Base-by-base conservation (phyloP, 139 green algal species). In the Zygnema cylindricum region DNA sequence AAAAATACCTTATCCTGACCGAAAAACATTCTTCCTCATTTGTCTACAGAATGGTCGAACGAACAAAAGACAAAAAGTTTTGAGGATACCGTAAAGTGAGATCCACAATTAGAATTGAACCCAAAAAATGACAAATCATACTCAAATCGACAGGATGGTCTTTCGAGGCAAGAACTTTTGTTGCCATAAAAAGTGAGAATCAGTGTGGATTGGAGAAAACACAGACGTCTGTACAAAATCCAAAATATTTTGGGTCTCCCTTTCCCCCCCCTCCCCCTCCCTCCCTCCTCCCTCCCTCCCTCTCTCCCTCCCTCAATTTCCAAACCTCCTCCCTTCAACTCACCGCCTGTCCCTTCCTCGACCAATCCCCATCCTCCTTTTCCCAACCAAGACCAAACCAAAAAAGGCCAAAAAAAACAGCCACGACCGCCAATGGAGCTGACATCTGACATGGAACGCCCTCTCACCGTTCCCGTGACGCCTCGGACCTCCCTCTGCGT, bases 261-360 rank as follows among this genome's bases (percentile, higher is more conserved):
- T 73, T 25, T 32, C 71, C 25, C 75, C n/a, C 25, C 71, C 75
- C 33, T 32, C 71, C 75, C 75, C 75, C n/a, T 82, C 33, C 33
- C 33, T 33, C 25, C n/a, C n/a, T 25, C 75, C 30, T 25, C n/a
- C n/a, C 33, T 82, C n/a, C 75, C n/a, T 32, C 71, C 75, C 33
- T 25, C 75, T 82, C 33, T 32, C 25, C 75, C 25, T 73, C 75
- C 75, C 75, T 82, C 75, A 30, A 25, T 82, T 32, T 81, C 33
- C 75, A 82, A 82, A 82, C 25, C n/a, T 73, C 75, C n/a, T 32
- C 25, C 71, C n/a, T n/a, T n/a, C n/a, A n/a, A n/a, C n/a, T n/a
- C n/a, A n/a, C n/a, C n/a, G n/a, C n/a, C n/a, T n/a, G n/a, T n/a
- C 30, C 57, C 57, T 30, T 73, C 57, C 30, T 73, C 57, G 57